Conservation (phyloP, 1,284 basidiomycete genomes). For the Exobasidium cylindrosporum region DNA sequence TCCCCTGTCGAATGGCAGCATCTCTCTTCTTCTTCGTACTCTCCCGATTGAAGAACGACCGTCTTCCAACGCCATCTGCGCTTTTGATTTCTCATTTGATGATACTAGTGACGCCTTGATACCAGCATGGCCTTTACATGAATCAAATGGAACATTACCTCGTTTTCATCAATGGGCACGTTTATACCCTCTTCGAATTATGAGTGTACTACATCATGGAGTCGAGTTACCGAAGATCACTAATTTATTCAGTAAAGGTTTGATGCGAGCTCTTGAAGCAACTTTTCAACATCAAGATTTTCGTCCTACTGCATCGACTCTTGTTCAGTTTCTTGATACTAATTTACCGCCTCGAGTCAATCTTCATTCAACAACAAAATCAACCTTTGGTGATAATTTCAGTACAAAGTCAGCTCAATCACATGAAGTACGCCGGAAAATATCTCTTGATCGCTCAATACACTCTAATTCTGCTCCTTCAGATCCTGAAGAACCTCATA, state of each 20-base stretch:
- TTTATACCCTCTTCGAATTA: conserved; percentile 32
- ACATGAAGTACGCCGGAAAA: background rate
- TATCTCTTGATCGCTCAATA: background rate
- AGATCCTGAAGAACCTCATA: conserved; percentile 2
- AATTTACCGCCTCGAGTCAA: background rate
- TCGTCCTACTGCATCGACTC: conserved; percentile 27
- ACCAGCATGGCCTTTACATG: conserved; percentile 27
- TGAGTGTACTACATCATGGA: conserved; percentile 23
- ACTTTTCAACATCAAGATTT: conserved; percentile 29
- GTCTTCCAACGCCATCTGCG: conserved; percentile 34
- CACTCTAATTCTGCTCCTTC: conserved; percentile 4
- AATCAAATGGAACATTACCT: conserved; percentile 29
- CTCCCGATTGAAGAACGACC: conserved; percentile 22
- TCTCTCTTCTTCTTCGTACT: conserved; percentile 31
- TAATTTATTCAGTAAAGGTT: conserved; percentile 16
- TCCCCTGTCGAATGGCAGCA: too few species aligned
- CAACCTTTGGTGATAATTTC: background rate
- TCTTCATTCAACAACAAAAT: background rate
- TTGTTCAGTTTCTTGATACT: conserved; percentile 15
- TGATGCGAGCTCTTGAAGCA: conserved; percentile 22
- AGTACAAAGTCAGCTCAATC: background rate
- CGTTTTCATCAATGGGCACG: conserved; percentile 44
- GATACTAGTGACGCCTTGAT: conserved; percentile 31
- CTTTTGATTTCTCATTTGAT: conserved; percentile 43
- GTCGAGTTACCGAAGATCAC: conserved; percentile 21